Conservation (phyloP, 83 land plant species). For the Thuja plicata region DNA sequence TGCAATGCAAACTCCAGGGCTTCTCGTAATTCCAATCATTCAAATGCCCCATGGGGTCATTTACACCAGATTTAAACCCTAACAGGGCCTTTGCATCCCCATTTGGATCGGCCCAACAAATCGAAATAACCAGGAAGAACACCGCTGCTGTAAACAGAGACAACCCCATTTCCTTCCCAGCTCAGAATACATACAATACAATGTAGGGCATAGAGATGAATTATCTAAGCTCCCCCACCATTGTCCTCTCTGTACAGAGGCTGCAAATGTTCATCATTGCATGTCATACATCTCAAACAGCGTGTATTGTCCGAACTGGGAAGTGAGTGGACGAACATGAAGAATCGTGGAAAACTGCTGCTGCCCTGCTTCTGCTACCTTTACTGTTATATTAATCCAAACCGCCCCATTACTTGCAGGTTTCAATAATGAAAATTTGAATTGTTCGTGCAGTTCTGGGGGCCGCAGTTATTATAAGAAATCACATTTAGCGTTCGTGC, state of each 20-base stretch:
- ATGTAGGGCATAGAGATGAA: not conserved
- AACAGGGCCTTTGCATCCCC: slow-evolving; percentile 37
- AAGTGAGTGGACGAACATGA: not conserved
- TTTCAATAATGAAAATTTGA: not conserved
- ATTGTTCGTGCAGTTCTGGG: slow-evolving; percentile 9
- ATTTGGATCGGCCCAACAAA: not conserved
- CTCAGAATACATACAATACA: not conserved
- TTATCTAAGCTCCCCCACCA: not conserved
- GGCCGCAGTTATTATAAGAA: not conserved
- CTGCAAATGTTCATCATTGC: not conserved
- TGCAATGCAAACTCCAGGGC: slow-evolving; percentile 33
- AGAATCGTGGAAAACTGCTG: not conserved
- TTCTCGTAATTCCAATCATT: slow-evolving; percentile 34
- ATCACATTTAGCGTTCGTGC: not conserved
- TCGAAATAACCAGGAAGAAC: not conserved
- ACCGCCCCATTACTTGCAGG: not conserved
- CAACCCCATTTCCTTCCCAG: not conserved
- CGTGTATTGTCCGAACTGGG: not conserved
- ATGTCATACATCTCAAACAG: not conserved
- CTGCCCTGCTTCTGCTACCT: not conserved
- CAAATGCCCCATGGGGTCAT: slow-evolving; percentile 39
- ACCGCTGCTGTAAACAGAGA: not conserved
- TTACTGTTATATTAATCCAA: not conserved
- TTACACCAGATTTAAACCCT: slow-evolving; percentile 37
- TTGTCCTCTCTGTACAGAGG: not conserved